Base-by-base conservation (phyloP, 108 stramenopile species). In the Skeletonema marinoi region DNA sequence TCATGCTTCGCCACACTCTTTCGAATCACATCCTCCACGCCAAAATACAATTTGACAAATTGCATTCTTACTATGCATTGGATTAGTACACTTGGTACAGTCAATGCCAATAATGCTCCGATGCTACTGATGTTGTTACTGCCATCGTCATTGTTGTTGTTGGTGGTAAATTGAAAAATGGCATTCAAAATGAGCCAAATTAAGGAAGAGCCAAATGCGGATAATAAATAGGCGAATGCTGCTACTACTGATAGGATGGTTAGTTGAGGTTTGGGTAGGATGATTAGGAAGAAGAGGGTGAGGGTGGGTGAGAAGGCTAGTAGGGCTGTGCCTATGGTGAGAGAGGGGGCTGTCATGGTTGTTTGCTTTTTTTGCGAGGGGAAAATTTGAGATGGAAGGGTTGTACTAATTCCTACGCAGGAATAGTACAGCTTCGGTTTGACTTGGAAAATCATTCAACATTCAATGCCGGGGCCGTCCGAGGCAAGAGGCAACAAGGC, bases 231-330 rank as follows among this genome's bases (percentile, higher is more conserved):
- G 62, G 88, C 86, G 51, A 95, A 95, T 32, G 90, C 92, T 6
- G 89, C 66, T 19, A 88, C 81, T 10, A 88, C 88, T 0, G 89
- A 86, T 10, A 95, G 65, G 33, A 95, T 95, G 16, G 93, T 67
- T 4, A 95, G 73, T 79, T 95, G 91, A 16, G 94, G 87, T 69
- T 95, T 95, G 17, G 74, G 85, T 19, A 82, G 92, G 0, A 84
- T 61, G 35, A 95, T 69, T 31, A 85, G 73, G 54, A 90, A 78
- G 65, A 95, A 87, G 63, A 93, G 81, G 69, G 88, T 88, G 8
- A 92, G 16, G 50, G 91, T 74, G 19, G 94, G 94, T 11, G 89
- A 92, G 69, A 93, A 92, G 71, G 91, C 90, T 21, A 95, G 75
- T 63, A 91, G 77, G 66, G 84, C 82, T 8, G 86, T 89, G 1